These are phyloP conservation scores for Lentinus tigrinus DNA, from an alignment of 768 basidiomycete genomes.

Conservation along the genomic window DNA sequence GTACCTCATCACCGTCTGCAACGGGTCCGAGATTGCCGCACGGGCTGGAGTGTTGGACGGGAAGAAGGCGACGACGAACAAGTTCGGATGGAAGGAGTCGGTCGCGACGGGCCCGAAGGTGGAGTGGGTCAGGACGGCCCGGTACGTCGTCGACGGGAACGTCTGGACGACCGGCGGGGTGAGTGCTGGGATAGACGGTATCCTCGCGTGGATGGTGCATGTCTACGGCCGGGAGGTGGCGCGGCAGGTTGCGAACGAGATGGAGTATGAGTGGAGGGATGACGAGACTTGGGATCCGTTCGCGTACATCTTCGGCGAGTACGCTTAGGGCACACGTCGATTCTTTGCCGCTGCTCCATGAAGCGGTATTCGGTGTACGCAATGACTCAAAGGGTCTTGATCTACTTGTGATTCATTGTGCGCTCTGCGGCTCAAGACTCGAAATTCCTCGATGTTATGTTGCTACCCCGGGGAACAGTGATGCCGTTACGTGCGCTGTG, in stretches of 20 bases:
- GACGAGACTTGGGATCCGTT: background rate
- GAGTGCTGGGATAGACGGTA: slow-evolving; percentile 27
- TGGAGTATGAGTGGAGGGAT: background rate
- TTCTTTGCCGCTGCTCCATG: no score
- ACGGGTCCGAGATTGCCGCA: slow-evolving; percentile 33
- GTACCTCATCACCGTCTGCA: slow-evolving; percentile 37
- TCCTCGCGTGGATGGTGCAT: background rate
- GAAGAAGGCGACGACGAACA: slow-evolving; percentile 39
- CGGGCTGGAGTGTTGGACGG: slow-evolving; percentile 33
- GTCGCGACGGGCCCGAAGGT: background rate
- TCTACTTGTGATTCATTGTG: no score
- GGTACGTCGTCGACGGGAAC: slow-evolving; percentile 40
- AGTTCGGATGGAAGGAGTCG: slow-evolving; percentile 24
- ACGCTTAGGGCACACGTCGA: background rate
- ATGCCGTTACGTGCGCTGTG: no score
- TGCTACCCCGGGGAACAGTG: no score
- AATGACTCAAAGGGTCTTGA: no score
- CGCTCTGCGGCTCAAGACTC: no score
- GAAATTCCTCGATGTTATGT: no score
- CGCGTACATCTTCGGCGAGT: background rate
- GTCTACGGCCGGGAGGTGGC: background rate
- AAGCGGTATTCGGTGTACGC: no score
- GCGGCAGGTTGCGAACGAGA: background rate
- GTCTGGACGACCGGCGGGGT: slow-evolving; percentile 40
- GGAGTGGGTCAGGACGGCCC: slow-evolving; percentile 36